phyloP scores from a whole-genome alignment of 129 eudicot genomes.

The Kitagawia praeruptora region DNA sequence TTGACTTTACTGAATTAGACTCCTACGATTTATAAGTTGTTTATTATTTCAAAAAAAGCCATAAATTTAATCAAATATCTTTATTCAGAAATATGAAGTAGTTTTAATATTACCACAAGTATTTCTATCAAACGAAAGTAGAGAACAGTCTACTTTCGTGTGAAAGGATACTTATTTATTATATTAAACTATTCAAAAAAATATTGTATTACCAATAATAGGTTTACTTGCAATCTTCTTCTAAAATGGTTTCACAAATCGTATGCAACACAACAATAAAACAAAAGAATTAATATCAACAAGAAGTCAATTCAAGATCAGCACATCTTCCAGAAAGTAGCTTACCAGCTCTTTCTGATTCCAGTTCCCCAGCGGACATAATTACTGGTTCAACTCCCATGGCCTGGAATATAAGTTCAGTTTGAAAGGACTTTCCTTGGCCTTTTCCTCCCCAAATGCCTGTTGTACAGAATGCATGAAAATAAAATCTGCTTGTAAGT shows the following conservation, averaged over 20 bases:
- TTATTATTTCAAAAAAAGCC: background rate
- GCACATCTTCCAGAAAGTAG: slow-evolving; percentile 10
- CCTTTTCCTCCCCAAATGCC: slow-evolving; percentile 99
- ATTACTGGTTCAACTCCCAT: slow-evolving; percentile 91
- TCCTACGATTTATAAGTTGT: background rate
- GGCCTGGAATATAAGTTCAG: slow-evolving; percentile 90
- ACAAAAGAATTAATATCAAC: background rate
- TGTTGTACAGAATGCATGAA: slow-evolving; percentile 20
- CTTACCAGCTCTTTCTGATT: slow-evolving; percentile 97
- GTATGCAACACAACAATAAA: background rate
- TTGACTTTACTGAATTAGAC: background rate
- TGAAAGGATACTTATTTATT: background rate
- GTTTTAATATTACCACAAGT: background rate
- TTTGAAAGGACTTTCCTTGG: slow-evolving; percentile 95
- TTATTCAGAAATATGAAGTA: background rate
- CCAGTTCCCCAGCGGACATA: slow-evolving; percentile 98
- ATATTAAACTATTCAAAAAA: background rate
- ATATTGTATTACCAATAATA: background rate
- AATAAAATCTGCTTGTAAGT: background rate
- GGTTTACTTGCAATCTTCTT: background rate
- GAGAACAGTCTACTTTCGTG: background rate
- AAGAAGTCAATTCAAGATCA: slow-evolving; percentile 7
- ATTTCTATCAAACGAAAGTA: background rate
- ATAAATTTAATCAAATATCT: background rate
- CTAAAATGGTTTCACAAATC: background rate